A percentile compares a stretch with the other conserved stretches of the same genome.
phyloP scores from a whole-genome alignment of 257 asterid species.

The Solanum chiquidenum region DNA sequence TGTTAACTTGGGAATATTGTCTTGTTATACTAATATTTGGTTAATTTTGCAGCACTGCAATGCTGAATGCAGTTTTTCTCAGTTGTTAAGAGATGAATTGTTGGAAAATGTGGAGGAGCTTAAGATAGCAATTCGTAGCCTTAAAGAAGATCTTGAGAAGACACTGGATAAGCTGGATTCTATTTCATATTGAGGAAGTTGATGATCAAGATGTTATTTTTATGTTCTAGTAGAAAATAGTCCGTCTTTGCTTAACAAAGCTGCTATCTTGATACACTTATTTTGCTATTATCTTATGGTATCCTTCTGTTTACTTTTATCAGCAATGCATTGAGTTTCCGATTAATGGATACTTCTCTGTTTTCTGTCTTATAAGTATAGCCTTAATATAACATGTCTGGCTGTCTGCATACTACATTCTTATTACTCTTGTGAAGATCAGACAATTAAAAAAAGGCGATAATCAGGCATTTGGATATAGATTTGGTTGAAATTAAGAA shows the following conservation, averaged over 20 bases:
- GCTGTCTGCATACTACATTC: neutral
- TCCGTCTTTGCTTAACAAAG: neutral
- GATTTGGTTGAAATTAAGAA: too few relatives aligned
- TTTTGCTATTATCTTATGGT: neutral
- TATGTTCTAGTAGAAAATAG: neutral
- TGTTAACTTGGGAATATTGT: fast-evolving
- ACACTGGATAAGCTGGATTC: neutral
- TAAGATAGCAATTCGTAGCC: neutral
- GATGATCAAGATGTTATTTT: too few relatives aligned
- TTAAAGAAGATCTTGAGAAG: neutral
- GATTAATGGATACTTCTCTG: neutral
- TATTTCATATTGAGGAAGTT: neutral
- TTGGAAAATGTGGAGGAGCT: neutral
- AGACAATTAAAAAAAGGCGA: too few relatives aligned
- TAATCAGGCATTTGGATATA: too few relatives aligned
- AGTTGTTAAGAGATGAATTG: neutral
- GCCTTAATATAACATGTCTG: neutral
- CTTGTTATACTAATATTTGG: neutral
- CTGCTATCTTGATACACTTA: neutral
- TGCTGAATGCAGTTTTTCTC: neutral
- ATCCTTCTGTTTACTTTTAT: neutral
- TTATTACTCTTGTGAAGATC: neutral
- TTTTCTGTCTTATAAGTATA: neutral
- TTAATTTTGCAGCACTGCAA: neutral
- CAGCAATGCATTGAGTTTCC: neutral